Conservation (phyloP, 2,329 filamentous ascomycete species). For the Penicillium sp. region DNA sequence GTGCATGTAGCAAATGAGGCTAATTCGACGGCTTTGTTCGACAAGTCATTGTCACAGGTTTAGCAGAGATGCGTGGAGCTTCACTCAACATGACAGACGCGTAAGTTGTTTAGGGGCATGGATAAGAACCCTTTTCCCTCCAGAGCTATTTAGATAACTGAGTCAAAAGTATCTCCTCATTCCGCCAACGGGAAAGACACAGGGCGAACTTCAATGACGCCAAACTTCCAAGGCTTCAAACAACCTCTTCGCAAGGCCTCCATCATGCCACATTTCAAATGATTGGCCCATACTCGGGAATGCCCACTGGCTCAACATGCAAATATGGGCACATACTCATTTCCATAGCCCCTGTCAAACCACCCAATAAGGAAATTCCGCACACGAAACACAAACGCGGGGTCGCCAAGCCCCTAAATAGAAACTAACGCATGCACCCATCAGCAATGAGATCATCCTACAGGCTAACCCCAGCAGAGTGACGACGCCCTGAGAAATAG, state of each 20-base stretch:
- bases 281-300: no score
- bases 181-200: neutral
- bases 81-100: no score
- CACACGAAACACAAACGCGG: slow-evolving; percentile 11
- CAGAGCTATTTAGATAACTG: neutral
- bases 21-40: no score
- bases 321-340: neutral
- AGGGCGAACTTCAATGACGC: neutral
- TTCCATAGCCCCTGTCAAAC: neutral
- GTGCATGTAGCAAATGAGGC: no score
- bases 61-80: no score
- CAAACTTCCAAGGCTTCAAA: neutral
- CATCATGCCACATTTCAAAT: neutral
- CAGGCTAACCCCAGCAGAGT: slow-evolving; percentile 1
- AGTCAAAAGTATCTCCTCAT: neutral
- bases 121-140: no score
- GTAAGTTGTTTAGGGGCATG: no score
- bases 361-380: neutral
- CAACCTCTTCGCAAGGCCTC: neutral
- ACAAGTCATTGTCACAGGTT: no score
- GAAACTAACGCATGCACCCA: slow-evolving; percentile 2
- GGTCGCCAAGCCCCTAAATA: slow-evolving; percentile 16
- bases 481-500: slow-evolving; percentile 13
- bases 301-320: neutral
- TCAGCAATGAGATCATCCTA: slow-evolving; percentile 15